phyloP scores from a whole-genome alignment of 345 rosid genomes.

The Populus ilicifolia region DNA sequence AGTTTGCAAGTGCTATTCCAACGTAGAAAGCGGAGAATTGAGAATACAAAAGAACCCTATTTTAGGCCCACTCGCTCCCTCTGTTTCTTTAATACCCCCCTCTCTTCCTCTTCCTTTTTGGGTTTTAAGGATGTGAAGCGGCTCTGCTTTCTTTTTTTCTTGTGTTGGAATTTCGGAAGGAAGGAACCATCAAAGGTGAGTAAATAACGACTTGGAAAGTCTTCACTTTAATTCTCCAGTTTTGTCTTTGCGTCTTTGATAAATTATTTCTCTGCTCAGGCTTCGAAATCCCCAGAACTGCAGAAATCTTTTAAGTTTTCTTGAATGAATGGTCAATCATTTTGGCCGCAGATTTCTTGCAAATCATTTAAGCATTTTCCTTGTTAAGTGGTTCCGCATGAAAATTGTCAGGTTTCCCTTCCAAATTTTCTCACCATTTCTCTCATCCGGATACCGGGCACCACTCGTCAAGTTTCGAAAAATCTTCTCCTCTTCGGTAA shows the following conservation, averaged over 20 bases:
- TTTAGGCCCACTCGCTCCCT: background rate
- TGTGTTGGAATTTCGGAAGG: constrained; percentile 9
- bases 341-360: too few species aligned
- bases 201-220: background rate
- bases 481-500: constrained; percentile 10
- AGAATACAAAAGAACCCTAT: background rate
- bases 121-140: constrained; percentile 15
- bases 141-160: background rate
- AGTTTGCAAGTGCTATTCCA: constrained; percentile 42
- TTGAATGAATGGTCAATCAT: background rate
- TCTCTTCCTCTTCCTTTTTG: background rate
- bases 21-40: constrained; percentile 34
- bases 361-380: background rate
- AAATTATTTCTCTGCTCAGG: background rate
- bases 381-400: background rate
- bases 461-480: background rate
- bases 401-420: constrained; percentile 24
- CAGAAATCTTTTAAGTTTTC: background rate
- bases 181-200: constrained; percentile 5
- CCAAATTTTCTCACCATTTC: constrained; percentile 3
- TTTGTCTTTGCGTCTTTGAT: background rate
- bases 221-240: background rate
- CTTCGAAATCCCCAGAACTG: background rate
- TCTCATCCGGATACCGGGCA: background rate
- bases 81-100: background rate